Percentiles rank a stretch among this genome's conserved stretches.
Evolutionary conservation across 1,284 basidiomycete species (phyloP).

Genomic region (Golubevia pallescens): DNA sequence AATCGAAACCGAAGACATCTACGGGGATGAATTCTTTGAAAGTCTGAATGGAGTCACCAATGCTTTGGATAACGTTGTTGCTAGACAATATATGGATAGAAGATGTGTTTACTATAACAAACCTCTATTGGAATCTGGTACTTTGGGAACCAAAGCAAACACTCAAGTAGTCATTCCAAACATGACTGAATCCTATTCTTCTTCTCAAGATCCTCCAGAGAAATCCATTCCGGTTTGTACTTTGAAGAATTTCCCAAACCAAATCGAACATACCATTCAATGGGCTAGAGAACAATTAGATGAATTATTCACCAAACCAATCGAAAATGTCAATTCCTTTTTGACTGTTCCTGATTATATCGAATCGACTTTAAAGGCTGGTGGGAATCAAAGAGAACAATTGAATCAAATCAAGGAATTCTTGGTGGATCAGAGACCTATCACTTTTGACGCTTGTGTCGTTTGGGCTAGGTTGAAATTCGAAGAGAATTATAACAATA

Average conservation of each 20-base stretch:
- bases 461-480: constrained; percentile 95
- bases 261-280: constrained; percentile 94
- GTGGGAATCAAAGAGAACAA: constrained; percentile 87
- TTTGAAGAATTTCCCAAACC: constrained; percentile 98
- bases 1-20: constrained; percentile 93
- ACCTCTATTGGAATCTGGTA: constrained; percentile 95
- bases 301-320: constrained; percentile 89
- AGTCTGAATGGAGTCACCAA: constrained; percentile 95
- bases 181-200: constrained; percentile 95
- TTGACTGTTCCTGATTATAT: constrained; percentile 95
- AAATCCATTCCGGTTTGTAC: constrained; percentile 98
- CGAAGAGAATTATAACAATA: constrained; percentile 91
- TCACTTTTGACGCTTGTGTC: constrained; percentile 97
- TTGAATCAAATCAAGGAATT: constrained; percentile 87
- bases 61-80: constrained; percentile 96
- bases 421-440: constrained; percentile 87
- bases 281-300: constrained; percentile 96
- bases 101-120: constrained; percentile 98
- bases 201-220: constrained; percentile 98
- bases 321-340: constrained; percentile 93
- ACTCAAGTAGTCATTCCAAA: constrained; percentile 94
- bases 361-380: constrained; percentile 86
- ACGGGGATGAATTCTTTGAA: constrained; percentile 87
- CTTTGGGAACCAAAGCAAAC: constrained; percentile 98
- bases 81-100: constrained; percentile 97